A percentile compares a stretch with the other conserved stretches of the same genome.
Evolutionary conservation across 2,329 filamentous ascomycete genomes (phyloP).

Genomic region (Stagonosporopsis rhizophila): DNA sequence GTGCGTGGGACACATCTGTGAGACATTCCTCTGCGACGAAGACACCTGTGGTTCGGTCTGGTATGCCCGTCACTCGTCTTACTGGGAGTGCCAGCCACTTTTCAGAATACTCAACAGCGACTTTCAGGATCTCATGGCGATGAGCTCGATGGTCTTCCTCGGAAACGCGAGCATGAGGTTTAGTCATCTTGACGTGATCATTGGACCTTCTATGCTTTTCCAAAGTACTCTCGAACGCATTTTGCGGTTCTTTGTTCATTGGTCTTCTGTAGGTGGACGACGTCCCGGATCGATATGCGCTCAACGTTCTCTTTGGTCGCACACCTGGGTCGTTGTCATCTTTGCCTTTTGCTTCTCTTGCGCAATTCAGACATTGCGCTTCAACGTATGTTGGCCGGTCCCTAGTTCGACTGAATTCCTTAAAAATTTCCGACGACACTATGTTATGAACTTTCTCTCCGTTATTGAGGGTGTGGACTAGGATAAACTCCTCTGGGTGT

Average conservation of each 20-base stretch:
- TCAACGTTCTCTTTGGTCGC: neutral
- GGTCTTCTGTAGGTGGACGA: neutral
- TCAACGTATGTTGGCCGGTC: neutral
- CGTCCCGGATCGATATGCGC: neutral
- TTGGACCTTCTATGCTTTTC: neutral
- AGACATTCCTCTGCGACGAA: too few species aligned
- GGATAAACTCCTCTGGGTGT: conserved; percentile 28
- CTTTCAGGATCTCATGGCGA: neutral
- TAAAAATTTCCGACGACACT: neutral
- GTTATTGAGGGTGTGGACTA: neutral
- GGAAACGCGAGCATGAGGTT: neutral
- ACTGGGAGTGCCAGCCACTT: neutral
- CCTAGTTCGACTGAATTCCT: neutral
- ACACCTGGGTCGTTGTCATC: neutral
- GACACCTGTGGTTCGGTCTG: neutral
- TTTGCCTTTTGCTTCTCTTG: neutral
- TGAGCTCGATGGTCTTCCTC: conserved; percentile 5
- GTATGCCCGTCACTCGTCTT: neutral
- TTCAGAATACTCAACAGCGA: neutral
- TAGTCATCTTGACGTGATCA: neutral
- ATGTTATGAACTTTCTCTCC: conserved; percentile 2
- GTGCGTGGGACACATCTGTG: neutral
- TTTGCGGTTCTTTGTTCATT: neutral
- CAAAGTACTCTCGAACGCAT: neutral
- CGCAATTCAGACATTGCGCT: conserved; percentile 8